Percentiles rank a stretch among this genome's conserved stretches.
These are phyloP conservation scores for Sporothrix brunneoviolacea DNA, from an alignment of 2,329 filamentous ascomycete genomes.

Conservation along the genomic window DNA sequence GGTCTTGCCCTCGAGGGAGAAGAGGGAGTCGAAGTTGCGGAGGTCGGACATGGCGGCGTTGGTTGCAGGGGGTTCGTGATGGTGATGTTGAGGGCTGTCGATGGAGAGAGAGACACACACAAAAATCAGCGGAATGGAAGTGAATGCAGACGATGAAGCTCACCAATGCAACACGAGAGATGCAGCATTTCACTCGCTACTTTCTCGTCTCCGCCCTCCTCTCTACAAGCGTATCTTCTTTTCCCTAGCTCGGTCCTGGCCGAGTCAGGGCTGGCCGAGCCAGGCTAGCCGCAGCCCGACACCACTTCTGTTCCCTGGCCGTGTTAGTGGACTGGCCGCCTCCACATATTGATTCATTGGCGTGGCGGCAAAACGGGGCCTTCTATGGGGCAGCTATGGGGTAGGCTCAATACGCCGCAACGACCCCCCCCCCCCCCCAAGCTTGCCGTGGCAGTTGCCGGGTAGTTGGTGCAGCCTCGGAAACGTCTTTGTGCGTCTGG, in stretches of 20 bases:
- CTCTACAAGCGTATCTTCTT: background rate
- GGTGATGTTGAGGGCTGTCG: background rate
- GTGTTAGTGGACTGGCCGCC: slow-evolving; percentile 5
- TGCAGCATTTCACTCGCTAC: background rate
- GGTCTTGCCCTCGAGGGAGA: slow-evolving; percentile 21
- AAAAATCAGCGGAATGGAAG: background rate
- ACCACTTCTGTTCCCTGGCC: background rate
- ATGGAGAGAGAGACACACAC: background rate
- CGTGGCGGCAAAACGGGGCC: background rate
- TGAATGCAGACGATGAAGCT: background rate
- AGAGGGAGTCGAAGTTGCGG: slow-evolving; percentile 23
- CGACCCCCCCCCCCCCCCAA: background rate
- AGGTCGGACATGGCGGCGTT: slow-evolving; percentile 24
- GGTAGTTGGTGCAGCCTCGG: slow-evolving; percentile 9
- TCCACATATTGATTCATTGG: slow-evolving; percentile 7
- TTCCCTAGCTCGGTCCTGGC: background rate
- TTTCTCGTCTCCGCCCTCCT: background rate
- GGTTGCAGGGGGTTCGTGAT: background rate
- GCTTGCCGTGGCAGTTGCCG: slow-evolving; percentile 11
- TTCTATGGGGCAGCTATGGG: background rate
- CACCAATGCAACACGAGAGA: background rate
- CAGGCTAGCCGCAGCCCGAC: no score
- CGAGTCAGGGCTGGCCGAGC: no score
- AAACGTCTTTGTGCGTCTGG: no score
- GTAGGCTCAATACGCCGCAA: background rate